Evolutionary conservation across 2,329 filamentous ascomycete species (phyloP).

Genomic region (Neofusicoccum sp.): DNA sequence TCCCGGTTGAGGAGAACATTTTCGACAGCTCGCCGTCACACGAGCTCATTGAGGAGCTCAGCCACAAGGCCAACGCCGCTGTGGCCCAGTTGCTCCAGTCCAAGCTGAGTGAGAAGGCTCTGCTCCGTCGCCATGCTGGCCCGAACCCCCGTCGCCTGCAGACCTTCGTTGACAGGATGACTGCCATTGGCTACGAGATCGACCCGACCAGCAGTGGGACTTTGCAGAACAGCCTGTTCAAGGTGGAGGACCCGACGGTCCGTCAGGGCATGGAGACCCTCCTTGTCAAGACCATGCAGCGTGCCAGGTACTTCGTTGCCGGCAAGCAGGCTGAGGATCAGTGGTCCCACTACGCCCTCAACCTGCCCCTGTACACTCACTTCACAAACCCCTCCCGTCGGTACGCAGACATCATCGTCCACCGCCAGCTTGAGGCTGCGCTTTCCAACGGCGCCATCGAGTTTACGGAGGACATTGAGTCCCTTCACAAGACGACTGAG

Average conservation of each 20-base stretch:
- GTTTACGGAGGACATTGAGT: conserved; percentile 87
- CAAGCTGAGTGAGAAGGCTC: conserved; percentile 85
- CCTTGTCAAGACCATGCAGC: conserved; percentile 91
- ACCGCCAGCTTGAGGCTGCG: conserved; percentile 88
- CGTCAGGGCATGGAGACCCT: conserved; percentile 98
- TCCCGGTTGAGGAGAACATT: conserved; percentile 93
- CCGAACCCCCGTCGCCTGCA: conserved; percentile 87
- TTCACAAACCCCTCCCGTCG: conserved; percentile 95
- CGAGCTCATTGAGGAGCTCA: conserved; percentile 92
- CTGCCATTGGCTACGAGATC: conserved; percentile 83
- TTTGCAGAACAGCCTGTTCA: conserved; percentile 93
- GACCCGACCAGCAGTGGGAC: conserved; percentile 87
- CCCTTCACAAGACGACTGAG: conserved; percentile 87
- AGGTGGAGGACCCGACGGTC: conserved; percentile 82
- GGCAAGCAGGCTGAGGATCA: conserved; percentile 77
- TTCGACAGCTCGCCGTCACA: conserved; percentile 89
- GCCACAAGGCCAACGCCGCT: conserved; percentile 88
- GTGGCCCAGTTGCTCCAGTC: conserved; percentile 82
- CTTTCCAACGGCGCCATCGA: conserved; percentile 81
- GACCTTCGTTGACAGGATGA: conserved; percentile 92
- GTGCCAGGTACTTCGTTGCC: conserved; percentile 91
- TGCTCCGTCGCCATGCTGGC: conserved; percentile 82
- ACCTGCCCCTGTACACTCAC: conserved; percentile 92
- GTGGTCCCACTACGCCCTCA: conserved; percentile 87
- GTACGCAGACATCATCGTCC: conserved; percentile 92